Evolutionary conservation across 805 yeast species (phyloP).

Genomic region (Wickerhamomyces hampshirensis): DNA sequence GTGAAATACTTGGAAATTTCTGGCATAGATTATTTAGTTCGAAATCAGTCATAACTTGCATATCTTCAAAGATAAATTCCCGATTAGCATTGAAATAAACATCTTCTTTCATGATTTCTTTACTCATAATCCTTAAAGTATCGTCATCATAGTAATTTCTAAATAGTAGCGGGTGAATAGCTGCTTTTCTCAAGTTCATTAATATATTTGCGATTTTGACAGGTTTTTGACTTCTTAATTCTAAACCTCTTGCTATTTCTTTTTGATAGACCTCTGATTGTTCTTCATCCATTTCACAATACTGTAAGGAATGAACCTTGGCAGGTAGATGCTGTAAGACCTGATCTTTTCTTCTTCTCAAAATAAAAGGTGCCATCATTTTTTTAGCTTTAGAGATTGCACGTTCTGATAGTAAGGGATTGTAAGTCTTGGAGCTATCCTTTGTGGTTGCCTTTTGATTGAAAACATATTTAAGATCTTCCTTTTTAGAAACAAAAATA

Average conservation of each 20-base stretch:
- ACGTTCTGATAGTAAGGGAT: conserved; percentile 83
- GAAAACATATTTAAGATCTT: conserved; percentile 76
- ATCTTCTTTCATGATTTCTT: conserved; percentile 74
- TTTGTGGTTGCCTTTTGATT: conserved; percentile 81
- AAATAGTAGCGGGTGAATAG: conserved; percentile 87
- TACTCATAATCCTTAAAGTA: conserved; percentile 61
- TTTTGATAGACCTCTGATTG: conserved; percentile 59
- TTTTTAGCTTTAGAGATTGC: conserved; percentile 91
- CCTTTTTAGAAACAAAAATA: conserved; percentile 74
- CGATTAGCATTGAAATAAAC: conserved; percentile 69
- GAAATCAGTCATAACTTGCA: conserved; percentile 91
- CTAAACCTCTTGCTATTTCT: conserved; percentile 42
- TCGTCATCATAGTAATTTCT: conserved; percentile 57
- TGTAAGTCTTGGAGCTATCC: conserved; percentile 43
- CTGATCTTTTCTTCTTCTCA: conserved; percentile 88
- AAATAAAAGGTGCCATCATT: conserved; percentile 97
- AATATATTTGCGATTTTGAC: conserved; percentile 60
- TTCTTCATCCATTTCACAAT: conserved; percentile 54
- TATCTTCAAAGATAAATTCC: conserved; percentile 81
- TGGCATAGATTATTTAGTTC: conserved; percentile 75
- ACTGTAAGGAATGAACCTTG: conserved; percentile 58
- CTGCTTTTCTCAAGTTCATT: conserved; percentile 88
- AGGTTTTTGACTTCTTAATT: conserved; percentile 22
- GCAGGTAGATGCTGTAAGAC: conserved; percentile 86
- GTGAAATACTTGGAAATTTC: conserved; percentile 64